Percentiles rank a stretch among this genome's conserved stretches.
phyloP scores from a whole-genome alignment of 1,139 yeast species.

The Ogataea hybrid region DNA sequence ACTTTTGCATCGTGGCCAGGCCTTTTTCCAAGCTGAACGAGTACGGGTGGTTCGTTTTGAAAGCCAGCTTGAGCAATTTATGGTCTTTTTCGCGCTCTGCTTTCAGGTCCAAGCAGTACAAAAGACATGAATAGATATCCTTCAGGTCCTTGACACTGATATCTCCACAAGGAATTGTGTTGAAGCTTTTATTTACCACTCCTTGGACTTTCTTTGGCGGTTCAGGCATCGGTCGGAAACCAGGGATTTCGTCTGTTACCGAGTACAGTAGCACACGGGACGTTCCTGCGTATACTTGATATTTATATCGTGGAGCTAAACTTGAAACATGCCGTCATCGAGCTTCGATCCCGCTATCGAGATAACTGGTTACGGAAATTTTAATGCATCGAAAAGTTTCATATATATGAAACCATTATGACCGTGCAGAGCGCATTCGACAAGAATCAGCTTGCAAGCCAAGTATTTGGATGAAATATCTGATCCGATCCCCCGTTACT shows the following conservation, averaged over 20 bases:
- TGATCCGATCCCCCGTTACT: too few relatives aligned
- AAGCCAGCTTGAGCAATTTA: too few relatives aligned
- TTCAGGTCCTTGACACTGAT: conserved; percentile 56
- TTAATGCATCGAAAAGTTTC: conserved; percentile 1
- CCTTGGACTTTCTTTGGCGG: conserved; percentile 34
- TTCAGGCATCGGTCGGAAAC: conserved; percentile 2
- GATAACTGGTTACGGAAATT: neutral
- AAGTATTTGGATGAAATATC: too few relatives aligned
- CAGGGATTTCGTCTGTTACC: neutral
- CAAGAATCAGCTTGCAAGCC: neutral
- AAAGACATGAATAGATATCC: conserved; percentile 43
- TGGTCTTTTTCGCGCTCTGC: conserved; percentile 11
- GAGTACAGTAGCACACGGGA: neutral
- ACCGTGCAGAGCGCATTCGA: conserved; percentile 2
- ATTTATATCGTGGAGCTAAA: conserved; percentile 3
- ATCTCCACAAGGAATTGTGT: conserved; percentile 50
- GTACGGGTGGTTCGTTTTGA: too few relatives aligned
- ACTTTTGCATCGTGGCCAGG: too few relatives aligned
- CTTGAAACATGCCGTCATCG: conserved; percentile 2
- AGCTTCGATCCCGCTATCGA: neutral
- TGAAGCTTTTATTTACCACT: conserved; percentile 39
- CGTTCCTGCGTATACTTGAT: conserved; percentile 2
- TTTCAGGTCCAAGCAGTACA: conserved; percentile 22
- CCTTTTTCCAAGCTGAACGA: too few relatives aligned
- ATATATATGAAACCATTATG: conserved; percentile 7